phyloP scores from a whole-genome alignment of 2,329 filamentous ascomycete genomes.

The Fusarium neocosmosporiellum region DNA sequence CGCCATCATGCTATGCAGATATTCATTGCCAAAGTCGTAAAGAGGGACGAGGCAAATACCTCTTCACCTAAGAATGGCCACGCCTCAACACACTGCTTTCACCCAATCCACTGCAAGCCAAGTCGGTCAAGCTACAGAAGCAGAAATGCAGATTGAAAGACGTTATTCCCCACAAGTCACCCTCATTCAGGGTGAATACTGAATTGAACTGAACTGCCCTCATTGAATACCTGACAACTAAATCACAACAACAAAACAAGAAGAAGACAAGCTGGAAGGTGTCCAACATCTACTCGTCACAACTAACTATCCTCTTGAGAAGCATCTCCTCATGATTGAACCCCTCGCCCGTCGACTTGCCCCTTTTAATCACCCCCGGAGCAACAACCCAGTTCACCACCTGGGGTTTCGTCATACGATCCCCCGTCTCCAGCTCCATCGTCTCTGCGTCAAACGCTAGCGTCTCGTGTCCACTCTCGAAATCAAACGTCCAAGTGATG shows the following conservation, averaged over 20 bases:
- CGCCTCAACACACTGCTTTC: no score
- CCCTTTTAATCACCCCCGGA: background rate
- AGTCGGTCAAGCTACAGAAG: no score
- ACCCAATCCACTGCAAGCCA: no score
- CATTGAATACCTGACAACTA: background rate
- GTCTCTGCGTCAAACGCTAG: background rate
- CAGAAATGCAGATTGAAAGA: no score
- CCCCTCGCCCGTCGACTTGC: background rate
- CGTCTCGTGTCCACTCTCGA: background rate
- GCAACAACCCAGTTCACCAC: background rate
- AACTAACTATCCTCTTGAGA: background rate
- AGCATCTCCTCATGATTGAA: background rate
- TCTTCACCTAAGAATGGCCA: no score
- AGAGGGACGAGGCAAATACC: no score
- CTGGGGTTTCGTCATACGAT: background rate
- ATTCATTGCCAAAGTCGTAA: no score
- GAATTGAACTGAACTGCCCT: no score
- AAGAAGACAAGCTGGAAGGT: background rate
- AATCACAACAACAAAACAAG: background rate
- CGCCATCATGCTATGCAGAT: no score
- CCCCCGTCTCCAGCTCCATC: background rate
- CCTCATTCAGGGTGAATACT: no score
- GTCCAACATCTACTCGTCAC: background rate
- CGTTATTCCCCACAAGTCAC: no score
- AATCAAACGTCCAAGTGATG: background rate